A percentile compares a stretch with the other conserved stretches of the same genome.
Evolutionary conservation across 139 green algal species (phyloP).

Genomic region (Closterium sp.): DNA sequence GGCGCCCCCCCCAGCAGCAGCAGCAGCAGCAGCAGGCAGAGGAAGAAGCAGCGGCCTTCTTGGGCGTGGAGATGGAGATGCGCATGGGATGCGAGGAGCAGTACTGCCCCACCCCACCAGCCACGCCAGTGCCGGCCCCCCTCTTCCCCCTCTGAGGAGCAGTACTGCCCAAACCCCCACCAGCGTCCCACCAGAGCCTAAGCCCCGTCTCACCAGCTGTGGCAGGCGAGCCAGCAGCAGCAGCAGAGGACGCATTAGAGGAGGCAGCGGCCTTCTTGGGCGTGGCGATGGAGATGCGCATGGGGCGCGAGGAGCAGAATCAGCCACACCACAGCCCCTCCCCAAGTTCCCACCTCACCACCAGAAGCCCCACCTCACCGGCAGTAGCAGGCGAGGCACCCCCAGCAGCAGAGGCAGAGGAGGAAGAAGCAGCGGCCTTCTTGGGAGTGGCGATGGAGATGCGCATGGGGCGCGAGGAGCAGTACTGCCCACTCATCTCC

Average conservation of each 20-base stretch:
- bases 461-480: conserved; percentile 47
- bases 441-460: conserved; percentile 48
- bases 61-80: conserved; percentile 38
- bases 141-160: too few relatives aligned
- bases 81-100: conserved; percentile 46
- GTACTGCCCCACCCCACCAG: too few relatives aligned
- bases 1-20: neutral
- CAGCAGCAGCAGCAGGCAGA: neutral
- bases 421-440: conserved; percentile 23
- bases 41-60: conserved; percentile 26
- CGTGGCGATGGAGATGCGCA: conserved; percentile 52
- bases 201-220: neutral
- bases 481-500: conserved; percentile 80
- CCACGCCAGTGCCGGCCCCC: too few relatives aligned
- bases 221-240: neutral
- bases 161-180: too few relatives aligned
- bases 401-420: neutral
- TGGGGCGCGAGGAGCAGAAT: conserved; percentile 46
- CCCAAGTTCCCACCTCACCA: too few relatives aligned
- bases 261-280: conserved; percentile 39
- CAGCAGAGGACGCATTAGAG: neutral
- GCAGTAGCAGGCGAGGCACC: neutral
- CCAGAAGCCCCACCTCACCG: neutral
- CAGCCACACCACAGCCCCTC: conserved; percentile 35
- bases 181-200: neutral